These are phyloP conservation scores for Ascocoryne sarcoides DNA, from an alignment of 2,329 filamentous ascomycete genomes.

Conservation along the genomic window DNA sequence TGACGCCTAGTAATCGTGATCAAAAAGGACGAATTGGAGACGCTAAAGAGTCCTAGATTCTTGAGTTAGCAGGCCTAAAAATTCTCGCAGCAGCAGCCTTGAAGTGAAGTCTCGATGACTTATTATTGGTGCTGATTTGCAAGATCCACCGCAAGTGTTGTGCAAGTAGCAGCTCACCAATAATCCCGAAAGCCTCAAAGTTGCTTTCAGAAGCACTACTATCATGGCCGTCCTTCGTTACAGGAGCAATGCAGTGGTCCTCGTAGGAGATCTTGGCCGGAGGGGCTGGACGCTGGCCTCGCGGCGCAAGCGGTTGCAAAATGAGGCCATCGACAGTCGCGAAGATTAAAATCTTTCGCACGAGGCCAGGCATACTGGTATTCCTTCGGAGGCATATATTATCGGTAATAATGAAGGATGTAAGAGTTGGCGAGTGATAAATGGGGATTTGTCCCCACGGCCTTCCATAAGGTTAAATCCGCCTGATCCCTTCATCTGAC, in stretches of 20 bases:
- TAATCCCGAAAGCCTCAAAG: slow-evolving; percentile 30
- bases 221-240: slow-evolving; percentile 12
- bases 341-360: slow-evolving; percentile 28
- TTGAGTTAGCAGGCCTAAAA: too few relatives aligned
- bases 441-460: too few relatives aligned
- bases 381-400: background rate
- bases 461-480: too few relatives aligned
- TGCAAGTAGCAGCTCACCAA: too few relatives aligned
- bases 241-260: slow-evolving; percentile 22
- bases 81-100: too few relatives aligned
- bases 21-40: slow-evolving; percentile 75
- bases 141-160: too few relatives aligned
- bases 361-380: slow-evolving; percentile 26
- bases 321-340: slow-evolving; percentile 29
- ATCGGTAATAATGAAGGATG: too few relatives aligned
- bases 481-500: too few relatives aligned
- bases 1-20: slow-evolving; percentile 79
- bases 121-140: too few relatives aligned
- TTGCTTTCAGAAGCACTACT: slow-evolving; percentile 13
- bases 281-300: slow-evolving; percentile 22
- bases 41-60: slow-evolving; percentile 71
- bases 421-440: too few relatives aligned
- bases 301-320: slow-evolving; percentile 25
- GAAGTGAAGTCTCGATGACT: too few relatives aligned
- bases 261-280: slow-evolving; percentile 25